phyloP scores from a whole-genome alignment of 371 early-diverging fungal species.

The Syncephalastrum contaminatum region DNA sequence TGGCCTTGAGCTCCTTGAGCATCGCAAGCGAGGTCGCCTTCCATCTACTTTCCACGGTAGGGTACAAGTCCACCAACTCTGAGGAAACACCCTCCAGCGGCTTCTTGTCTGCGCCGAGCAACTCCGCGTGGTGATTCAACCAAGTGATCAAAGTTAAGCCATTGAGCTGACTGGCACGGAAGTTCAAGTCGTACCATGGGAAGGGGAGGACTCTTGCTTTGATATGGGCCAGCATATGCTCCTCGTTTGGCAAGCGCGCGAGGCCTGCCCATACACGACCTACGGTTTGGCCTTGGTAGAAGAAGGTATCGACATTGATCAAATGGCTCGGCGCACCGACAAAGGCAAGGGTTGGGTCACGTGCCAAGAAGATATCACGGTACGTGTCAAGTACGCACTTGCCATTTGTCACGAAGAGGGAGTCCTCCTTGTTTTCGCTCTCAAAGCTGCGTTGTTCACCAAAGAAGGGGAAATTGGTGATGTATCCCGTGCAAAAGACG shows the following conservation, averaged over 20 bases:
- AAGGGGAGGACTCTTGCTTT: conserved; percentile 15
- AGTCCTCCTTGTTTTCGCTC: background rate
- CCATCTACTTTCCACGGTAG: too few relatives aligned
- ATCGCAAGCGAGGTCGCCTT: too few relatives aligned
- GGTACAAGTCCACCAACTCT: too few relatives aligned
- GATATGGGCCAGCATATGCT: conserved; percentile 21
- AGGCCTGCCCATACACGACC: conserved; percentile 40
- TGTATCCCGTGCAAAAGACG: conserved; percentile 68
- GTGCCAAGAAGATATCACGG: conserved; percentile 30
- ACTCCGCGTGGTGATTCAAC: conserved; percentile 35
- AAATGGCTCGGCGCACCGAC: conserved; percentile 26
- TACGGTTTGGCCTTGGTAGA: conserved; percentile 33
- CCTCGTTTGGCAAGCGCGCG: conserved; percentile 22
- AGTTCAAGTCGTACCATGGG: conserved; percentile 3
- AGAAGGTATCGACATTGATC: conserved; percentile 20
- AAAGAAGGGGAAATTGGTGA: conserved; percentile 49
- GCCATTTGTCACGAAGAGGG: conserved; percentile 13
- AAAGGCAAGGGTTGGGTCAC: conserved; percentile 41
- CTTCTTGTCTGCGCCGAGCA: background rate
- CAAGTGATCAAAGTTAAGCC: conserved; percentile 21
- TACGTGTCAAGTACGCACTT: conserved; percentile 25
- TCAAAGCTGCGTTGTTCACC: conserved; percentile 23
- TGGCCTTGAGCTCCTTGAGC: too few relatives aligned
- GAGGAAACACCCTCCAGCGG: too few relatives aligned
- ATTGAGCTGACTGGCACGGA: conserved; percentile 10